Evolutionary conservation across 495 filamentous ascomycete species (phyloP).

Genomic region (Penicillium paradoxum): DNA sequence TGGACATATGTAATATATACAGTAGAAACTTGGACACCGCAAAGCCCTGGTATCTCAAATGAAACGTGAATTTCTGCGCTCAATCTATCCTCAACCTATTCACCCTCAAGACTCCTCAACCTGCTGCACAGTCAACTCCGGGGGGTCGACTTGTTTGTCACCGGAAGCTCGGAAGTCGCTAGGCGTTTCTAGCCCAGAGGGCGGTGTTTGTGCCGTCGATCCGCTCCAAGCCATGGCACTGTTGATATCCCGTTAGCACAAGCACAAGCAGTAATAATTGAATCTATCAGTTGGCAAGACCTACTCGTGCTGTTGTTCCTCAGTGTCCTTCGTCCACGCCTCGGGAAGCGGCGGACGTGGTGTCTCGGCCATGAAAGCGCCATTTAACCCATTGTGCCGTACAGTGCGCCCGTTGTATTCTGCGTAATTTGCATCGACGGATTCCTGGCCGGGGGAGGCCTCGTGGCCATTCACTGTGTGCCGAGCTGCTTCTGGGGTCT

Average conservation of each 20-base stretch:
- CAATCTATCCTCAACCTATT: neutral
- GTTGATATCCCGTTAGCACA: neutral
- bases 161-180: neutral
- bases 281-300: neutral
- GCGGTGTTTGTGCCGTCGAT: neutral
- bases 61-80: neutral
- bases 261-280: neutral
- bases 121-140: neutral
- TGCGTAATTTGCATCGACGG: neutral
- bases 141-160: neutral
- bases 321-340: neutral
- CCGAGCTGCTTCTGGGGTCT: neutral
- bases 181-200: neutral
- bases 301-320: neutral
- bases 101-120: neutral
- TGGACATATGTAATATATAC: neutral
- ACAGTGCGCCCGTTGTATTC: neutral
- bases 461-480: neutral
- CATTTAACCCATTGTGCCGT: neutral
- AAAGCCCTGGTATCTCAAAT: neutral
- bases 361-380: neutral
- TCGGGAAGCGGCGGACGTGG: constrained; percentile 1
- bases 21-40: neutral
- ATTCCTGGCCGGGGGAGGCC: neutral
- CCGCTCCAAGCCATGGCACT: neutral